phyloP scores from a whole-genome alignment of 176 grass and related monocot species.

The Aegilops longissima region DNA sequence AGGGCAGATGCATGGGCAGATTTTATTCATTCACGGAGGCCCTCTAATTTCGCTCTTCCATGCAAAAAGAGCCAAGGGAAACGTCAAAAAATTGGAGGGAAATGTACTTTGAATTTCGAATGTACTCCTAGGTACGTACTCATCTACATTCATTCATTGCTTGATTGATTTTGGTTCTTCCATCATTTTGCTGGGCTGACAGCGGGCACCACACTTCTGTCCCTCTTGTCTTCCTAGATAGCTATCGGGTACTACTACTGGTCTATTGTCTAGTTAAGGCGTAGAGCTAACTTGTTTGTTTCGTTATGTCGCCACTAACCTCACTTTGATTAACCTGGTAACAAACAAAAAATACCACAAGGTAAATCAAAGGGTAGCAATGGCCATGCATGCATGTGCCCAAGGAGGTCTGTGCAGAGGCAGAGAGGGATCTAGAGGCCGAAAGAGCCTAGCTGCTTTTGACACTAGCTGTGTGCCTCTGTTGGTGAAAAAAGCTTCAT shows the following conservation, averaged over 20 bases:
- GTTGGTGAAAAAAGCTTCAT: not conserved
- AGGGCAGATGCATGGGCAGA: not conserved
- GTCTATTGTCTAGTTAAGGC: not conserved
- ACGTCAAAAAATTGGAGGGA: constrained; percentile 33
- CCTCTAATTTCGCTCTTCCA: not conserved
- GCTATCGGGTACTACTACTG: not conserved
- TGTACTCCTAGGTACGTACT: not conserved
- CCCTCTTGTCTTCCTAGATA: not conserved
- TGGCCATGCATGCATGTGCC: not conserved
- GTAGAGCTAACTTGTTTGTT: constrained; percentile 27
- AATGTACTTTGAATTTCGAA: constrained; percentile 30
- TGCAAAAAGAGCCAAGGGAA: not conserved
- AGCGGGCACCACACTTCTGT: not conserved
- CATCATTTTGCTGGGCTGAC: not conserved
- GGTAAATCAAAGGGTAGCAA: not conserved
- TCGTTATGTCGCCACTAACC: constrained; percentile 18
- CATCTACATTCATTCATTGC: not conserved
- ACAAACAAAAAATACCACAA: not conserved
- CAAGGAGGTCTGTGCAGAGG: not conserved
- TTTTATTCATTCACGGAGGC: not conserved
- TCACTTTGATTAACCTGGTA: not conserved
- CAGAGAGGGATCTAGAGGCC: not conserved
- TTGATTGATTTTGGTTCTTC: not conserved
- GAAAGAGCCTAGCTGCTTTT: not conserved
- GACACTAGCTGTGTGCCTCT: not conserved